Evolutionary conservation across 2,329 filamentous ascomycete species (phyloP), one percentile per base, ranked within the genome.

Genomic region (Akanthomyces uredinophilus): DNA sequence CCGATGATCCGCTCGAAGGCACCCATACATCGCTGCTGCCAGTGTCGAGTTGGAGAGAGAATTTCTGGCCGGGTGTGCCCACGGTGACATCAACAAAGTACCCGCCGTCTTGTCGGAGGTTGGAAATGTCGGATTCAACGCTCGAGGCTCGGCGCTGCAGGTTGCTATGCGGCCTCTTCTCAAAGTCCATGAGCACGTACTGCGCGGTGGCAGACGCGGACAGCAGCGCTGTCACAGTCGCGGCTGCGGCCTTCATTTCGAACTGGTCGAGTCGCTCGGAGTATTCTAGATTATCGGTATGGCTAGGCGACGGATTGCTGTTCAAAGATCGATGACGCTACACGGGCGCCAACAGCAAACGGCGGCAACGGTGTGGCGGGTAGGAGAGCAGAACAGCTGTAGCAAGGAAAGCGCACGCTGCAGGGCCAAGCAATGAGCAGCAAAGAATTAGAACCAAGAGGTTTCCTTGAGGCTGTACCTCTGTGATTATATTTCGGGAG

Each of bases 1-100:
- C 75, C 39, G 64, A 64, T 1, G 79, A 72, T 5, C 60, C 54
- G 63, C 67, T 71, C 49, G 72, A 71, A 16, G 81, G 79, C 44
- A 88, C 79, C 86, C 86, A 88, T 24, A 85, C 80, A 72, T 89
- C 86, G 64, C 84, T 87, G 68, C 84, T 87, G 47, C 85, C 86
- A 0, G 86, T 88, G 71, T 88, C 86, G 50, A 88, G 77, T 70
- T 87, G 83, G 58, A 88, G 72, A 1, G 78, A 81, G 46, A 88
- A 64, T 4, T 79, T 72, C 68, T 88, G 86, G 14, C 74, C 72
- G 0, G 86, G 85, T 7, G 81, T 86, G 20, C 86, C 86, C 27
- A 88, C 70, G 29, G 75, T 72, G 64, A 86, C 81, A 24, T 80
- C 80, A 20, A 82, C 79, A 67, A 85, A 87, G 70, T 87, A 87